Conservation (phyloP, 139 green algal species). For the Trebouxia sp. region DNA sequence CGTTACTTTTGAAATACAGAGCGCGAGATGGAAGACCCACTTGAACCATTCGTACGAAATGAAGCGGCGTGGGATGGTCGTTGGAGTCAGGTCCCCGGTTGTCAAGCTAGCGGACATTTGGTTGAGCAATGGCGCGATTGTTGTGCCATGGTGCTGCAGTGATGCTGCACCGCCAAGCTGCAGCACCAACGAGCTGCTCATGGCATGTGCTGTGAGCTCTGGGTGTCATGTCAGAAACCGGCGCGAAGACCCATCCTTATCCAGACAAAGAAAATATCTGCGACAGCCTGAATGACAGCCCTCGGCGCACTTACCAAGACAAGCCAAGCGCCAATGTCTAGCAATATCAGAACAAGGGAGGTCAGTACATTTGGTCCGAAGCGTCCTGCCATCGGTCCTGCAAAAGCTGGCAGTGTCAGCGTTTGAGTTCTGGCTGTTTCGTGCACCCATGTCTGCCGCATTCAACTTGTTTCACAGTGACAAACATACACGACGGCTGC, state of each 20-base stretch:
- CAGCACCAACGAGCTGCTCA: no score
- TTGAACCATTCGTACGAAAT: conserved; percentile 23
- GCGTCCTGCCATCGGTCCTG: neutral
- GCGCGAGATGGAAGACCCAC: neutral
- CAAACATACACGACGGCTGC: no score
- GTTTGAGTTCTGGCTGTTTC: no score
- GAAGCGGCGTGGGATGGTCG: neutral
- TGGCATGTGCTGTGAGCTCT: no score
- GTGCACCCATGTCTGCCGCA: no score
- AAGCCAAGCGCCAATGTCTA: neutral
- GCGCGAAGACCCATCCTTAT: no score
- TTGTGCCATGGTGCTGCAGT: neutral
- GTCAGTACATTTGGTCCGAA: neutral
- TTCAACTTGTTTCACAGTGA: no score
- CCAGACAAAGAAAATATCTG: no score
- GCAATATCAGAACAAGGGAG: neutral
- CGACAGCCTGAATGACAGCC: no score
- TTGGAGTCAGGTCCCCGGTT: neutral
- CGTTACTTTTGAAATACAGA: neutral
- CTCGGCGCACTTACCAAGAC: neutral
- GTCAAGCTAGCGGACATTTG: neutral
- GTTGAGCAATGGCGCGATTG: neutral
- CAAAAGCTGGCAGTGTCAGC: neutral
- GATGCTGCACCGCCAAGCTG: neutral
- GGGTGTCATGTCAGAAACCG: no score